Conservation (phyloP, 352 stramenopile genomes). For the Phytophthora ramorum region DNA sequence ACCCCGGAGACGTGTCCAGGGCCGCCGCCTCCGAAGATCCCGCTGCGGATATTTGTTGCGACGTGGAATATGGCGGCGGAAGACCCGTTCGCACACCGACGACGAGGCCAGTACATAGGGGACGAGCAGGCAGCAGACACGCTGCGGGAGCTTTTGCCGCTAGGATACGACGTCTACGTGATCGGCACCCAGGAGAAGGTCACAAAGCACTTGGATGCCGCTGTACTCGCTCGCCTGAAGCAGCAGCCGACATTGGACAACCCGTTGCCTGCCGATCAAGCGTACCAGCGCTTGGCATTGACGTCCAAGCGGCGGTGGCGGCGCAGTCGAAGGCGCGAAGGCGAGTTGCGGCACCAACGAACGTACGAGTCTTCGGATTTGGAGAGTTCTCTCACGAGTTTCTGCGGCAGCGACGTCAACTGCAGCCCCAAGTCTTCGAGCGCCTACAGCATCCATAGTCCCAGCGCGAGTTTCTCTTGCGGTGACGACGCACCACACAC, state of each 20-base stretch:
- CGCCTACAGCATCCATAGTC: slow-evolving; percentile 13
- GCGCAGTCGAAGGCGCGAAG: slow-evolving; percentile 1
- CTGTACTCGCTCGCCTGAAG: slow-evolving; percentile 58
- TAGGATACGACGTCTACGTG: slow-evolving; percentile 81
- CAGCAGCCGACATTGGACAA: slow-evolving; percentile 9
- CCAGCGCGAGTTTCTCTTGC: slow-evolving; percentile 17
- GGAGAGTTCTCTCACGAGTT: slow-evolving; percentile 11
- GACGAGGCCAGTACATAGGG: slow-evolving; percentile 53
- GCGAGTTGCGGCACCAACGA: slow-evolving; percentile 11
- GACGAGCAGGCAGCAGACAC: slow-evolving; percentile 41
- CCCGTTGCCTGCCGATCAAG: background rate
- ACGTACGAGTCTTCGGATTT: slow-evolving; percentile 22
- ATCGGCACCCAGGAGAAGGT: slow-evolving; percentile 78
- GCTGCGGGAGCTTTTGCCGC: slow-evolving; percentile 54
- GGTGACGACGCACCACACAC: background rate
- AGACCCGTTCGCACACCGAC: slow-evolving; percentile 55
- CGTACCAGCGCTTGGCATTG: slow-evolving; percentile 40
- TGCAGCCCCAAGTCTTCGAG: slow-evolving; percentile 18
- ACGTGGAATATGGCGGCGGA: slow-evolving; percentile 82
- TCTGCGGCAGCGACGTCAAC: slow-evolving; percentile 14
- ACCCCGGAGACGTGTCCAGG: slow-evolving; percentile 43
- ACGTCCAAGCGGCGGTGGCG: slow-evolving; percentile 11
- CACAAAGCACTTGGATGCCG: slow-evolving; percentile 64
- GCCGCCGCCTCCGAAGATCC: slow-evolving; percentile 1
- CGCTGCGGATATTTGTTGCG: slow-evolving; percentile 67